Evolutionary conservation across 108 stramenopile genomes (phyloP).

Genomic region (Skeletonema costatum): DNA sequence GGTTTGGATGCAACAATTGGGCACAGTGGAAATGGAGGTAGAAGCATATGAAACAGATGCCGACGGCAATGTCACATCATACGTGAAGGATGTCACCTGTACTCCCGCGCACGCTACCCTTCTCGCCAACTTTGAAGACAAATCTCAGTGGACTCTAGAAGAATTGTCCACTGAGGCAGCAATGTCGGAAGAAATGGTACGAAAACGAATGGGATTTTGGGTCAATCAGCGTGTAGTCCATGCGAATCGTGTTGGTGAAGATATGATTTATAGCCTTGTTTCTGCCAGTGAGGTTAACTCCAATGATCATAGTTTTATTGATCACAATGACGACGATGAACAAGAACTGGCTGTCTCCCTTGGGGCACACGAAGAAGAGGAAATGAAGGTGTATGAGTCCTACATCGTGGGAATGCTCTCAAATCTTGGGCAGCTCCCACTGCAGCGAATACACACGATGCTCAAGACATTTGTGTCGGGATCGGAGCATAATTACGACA

Average conservation of each 20-base stretch:
- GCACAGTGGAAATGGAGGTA: slow-evolving; percentile 90
- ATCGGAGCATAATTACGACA: slow-evolving; percentile 84
- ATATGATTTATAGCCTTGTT: slow-evolving; percentile 22
- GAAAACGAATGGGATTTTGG: slow-evolving; percentile 87
- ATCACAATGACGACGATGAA: slow-evolving; percentile 63
- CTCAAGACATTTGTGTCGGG: slow-evolving; percentile 90
- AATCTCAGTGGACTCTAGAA: slow-evolving; percentile 64
- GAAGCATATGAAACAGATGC: slow-evolving; percentile 75
- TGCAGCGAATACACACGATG: slow-evolving; percentile 88
- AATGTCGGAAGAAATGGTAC: slow-evolving; percentile 66
- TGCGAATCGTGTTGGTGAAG: slow-evolving; percentile 6
- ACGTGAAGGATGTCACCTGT: slow-evolving; percentile 80
- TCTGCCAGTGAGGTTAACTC: slow-evolving; percentile 50
- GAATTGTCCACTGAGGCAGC: slow-evolving; percentile 78
- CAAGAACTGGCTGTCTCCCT: slow-evolving; percentile 65
- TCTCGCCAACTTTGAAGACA: slow-evolving; percentile 91
- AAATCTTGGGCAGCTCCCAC: slow-evolving; percentile 76
- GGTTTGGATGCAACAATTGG: slow-evolving; percentile 87
- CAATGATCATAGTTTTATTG: slow-evolving; percentile 50
- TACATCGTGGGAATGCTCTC: slow-evolving; percentile 92
- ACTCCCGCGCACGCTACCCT: slow-evolving; percentile 90
- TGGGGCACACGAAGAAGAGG: slow-evolving; percentile 81
- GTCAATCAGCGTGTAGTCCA: slow-evolving; percentile 81
- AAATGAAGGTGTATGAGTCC: slow-evolving; percentile 78
- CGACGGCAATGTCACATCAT: slow-evolving; percentile 50